Base-by-base conservation (phyloP, 257 asterid genomes). In the Nicotiana sylvestris region DNA sequence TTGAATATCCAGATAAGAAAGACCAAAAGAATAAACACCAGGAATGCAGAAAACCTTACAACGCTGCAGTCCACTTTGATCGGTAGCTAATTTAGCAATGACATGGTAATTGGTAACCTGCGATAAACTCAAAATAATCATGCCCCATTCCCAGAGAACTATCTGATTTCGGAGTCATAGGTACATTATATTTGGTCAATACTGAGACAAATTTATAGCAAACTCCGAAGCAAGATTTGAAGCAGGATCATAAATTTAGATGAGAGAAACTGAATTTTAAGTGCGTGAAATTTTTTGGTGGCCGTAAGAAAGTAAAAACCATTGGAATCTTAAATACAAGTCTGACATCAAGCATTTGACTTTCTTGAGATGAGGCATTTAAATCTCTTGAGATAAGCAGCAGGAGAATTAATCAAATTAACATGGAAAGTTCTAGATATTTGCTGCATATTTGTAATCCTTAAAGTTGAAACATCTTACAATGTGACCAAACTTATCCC, bases 401-500 rank as follows among this genome's bases (percentile, higher is more conserved):
- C 25, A 27, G 25, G 57, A 27, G 25, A 74, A 55, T 25, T 46
- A 15, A 74, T 46, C 62, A 15, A 74, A 13, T 49, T 49, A 25
- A 74, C 80, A 49, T 49, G 25, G 62, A 49, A 72, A 25, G 7
- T 15, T 74, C 7, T 9, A 29, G 39, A 74, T 49, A 49, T 6
- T 49, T 15, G 15, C 13, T 49, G 62, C 16, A 49, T 13, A 49
- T 72, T 21, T 72, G 37, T 46, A 74, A 74, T 49, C 8, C 37
- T 49, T 27, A 25, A 55, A 49, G 80, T 74, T 33, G 84, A 85
- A 25, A 78, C 32, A 74, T 43, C 93, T 16, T 87, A 95, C 98
- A 92, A 95, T 93, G 89, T 95, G 98, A 83, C 99, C 97, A 85
- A 86, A 95, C 88, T 87, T 82, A 85, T 95, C 98, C 99, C 98